phyloP scores from a whole-genome alignment of 495 filamentous ascomycete genomes.

The Podospora sp. region DNA sequence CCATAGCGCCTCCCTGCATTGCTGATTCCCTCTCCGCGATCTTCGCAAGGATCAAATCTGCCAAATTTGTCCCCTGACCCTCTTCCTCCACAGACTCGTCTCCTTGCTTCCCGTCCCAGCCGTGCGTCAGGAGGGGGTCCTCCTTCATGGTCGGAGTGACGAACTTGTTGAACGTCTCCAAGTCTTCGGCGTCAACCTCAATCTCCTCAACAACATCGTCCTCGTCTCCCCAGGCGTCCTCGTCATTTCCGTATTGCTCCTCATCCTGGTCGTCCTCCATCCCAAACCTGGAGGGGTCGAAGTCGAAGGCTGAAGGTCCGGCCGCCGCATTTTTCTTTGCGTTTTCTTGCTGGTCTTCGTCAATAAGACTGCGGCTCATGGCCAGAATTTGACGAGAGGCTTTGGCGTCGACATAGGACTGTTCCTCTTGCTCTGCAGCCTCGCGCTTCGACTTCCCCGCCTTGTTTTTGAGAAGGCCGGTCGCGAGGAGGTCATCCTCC shows the following conservation, averaged over 20 bases:
- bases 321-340: conserved; percentile 11
- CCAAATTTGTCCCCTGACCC: conserved; percentile 72
- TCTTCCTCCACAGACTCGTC: conserved; percentile 50
- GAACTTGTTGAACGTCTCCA: conserved; percentile 89
- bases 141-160: conserved; percentile 62
- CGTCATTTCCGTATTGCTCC: conserved; percentile 52
- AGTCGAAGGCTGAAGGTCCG: conserved; percentile 45
- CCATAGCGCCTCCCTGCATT: conserved; percentile 43
- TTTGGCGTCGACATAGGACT: conserved; percentile 80
- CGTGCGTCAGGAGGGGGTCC: conserved; percentile 53
- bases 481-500: conserved; percentile 69
- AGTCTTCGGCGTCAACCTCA: conserved; percentile 86
- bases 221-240: conserved; percentile 66
- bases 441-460: conserved; percentile 59
- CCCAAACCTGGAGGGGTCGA: conserved; percentile 45
- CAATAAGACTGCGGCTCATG: conserved; percentile 79
- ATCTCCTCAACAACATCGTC: conserved; percentile 76
- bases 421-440: conserved; percentile 61
- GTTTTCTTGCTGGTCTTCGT: conserved; percentile 60
- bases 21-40: conserved; percentile 89
- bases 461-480: conserved; percentile 61
- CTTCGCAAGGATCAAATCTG: conserved; percentile 89
- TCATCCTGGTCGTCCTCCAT: conserved; percentile 37
- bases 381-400: conserved; percentile 84
- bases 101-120: conserved; percentile 47